These are phyloP conservation scores for Ogataea angusta DNA, from an alignment of 805 yeast species.

Conservation along the genomic window DNA sequence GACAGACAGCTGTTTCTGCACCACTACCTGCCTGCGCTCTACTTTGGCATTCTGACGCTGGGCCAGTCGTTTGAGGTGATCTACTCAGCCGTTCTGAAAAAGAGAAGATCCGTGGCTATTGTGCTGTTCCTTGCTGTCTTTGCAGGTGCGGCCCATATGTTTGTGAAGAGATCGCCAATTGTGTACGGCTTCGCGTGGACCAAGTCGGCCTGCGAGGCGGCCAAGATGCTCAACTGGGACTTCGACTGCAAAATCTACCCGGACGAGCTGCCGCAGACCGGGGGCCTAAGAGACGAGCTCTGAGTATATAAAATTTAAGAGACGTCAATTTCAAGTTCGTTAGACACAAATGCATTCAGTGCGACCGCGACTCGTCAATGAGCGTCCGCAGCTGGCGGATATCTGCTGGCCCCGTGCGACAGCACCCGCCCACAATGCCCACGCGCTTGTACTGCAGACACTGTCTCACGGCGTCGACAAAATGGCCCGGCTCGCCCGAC, in stretches of 20 bases:
- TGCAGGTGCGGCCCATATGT: slow-evolving; percentile 50
- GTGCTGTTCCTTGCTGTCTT: slow-evolving; percentile 47
- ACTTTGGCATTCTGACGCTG: slow-evolving; percentile 51
- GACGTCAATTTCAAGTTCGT: background rate
- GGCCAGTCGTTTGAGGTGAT: slow-evolving; percentile 33
- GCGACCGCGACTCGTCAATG: slow-evolving; percentile 9
- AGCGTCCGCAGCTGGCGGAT: slow-evolving; percentile 23
- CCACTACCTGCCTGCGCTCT: slow-evolving; percentile 90
- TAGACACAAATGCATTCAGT: too few relatives aligned
- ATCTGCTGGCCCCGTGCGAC: slow-evolving; percentile 61
- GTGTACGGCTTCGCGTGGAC: slow-evolving; percentile 84
- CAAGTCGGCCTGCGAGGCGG: slow-evolving; percentile 53
- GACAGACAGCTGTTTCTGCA: slow-evolving; percentile 90
- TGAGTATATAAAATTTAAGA: slow-evolving; percentile 3
- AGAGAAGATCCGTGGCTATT: slow-evolving; percentile 44
- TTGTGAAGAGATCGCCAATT: slow-evolving; percentile 63
- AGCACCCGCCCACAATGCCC: slow-evolving; percentile 70
- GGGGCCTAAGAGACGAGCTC: slow-evolving; percentile 17
- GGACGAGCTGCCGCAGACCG: slow-evolving; percentile 17
- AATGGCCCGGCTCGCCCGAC: slow-evolving; percentile 28
- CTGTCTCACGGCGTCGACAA: slow-evolving; percentile 38
- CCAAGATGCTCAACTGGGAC: slow-evolving; percentile 78
- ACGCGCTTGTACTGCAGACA: slow-evolving; percentile 41
- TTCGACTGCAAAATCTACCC: slow-evolving; percentile 70
- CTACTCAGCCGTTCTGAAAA: slow-evolving; percentile 28